A percentile compares a stretch with the other conserved stretches of the same genome.
Conservation (phyloP, 345 rosid genomes). For the Eucalyptus tenuipes region DNA sequence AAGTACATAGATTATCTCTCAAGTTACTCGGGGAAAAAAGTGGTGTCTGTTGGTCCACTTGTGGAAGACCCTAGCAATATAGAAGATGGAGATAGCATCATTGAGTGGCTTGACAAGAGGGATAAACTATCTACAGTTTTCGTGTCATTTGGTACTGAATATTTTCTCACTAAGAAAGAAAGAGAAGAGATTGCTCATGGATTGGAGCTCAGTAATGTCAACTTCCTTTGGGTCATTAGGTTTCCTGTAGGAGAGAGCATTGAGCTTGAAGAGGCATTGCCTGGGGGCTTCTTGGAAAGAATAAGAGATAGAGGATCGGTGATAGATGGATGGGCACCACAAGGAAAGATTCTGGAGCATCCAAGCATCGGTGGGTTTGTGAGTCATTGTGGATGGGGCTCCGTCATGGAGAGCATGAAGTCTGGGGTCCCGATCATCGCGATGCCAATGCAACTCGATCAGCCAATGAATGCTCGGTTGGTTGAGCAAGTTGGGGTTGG, state of each 20-base stretch:
- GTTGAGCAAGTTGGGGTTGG: neutral
- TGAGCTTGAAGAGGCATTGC: conserved; percentile 3
- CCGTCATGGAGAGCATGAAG: conserved; percentile 12
- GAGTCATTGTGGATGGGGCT: conserved; percentile 21
- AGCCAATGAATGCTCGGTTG: conserved; percentile 1
- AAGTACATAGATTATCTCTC: conserved; percentile 14
- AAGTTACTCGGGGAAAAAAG: neutral
- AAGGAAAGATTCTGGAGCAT: conserved; percentile 4
- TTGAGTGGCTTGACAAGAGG: too few species aligned
- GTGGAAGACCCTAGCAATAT: too few species aligned
- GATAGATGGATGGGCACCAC: conserved; percentile 24
- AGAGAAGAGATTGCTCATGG: too few species aligned
- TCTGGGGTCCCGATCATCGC: conserved; percentile 15
- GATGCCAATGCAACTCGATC: conserved; percentile 13
- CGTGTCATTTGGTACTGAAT: too few species aligned
- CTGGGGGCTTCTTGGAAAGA: conserved; percentile 11
- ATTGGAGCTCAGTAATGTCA: too few species aligned
- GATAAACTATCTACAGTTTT: too few species aligned
- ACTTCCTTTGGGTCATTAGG: too few species aligned
- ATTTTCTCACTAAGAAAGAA: too few species aligned
- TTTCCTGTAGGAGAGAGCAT: neutral
- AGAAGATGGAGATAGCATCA: too few species aligned
- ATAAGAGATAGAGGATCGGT: conserved; percentile 8
- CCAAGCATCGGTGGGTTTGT: conserved; percentile 9
- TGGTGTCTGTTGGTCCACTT: too few species aligned